These are phyloP conservation scores for Maudiozyma pseudohumilis DNA, from an alignment of 805 yeast genomes.

Conservation along the genomic window DNA sequence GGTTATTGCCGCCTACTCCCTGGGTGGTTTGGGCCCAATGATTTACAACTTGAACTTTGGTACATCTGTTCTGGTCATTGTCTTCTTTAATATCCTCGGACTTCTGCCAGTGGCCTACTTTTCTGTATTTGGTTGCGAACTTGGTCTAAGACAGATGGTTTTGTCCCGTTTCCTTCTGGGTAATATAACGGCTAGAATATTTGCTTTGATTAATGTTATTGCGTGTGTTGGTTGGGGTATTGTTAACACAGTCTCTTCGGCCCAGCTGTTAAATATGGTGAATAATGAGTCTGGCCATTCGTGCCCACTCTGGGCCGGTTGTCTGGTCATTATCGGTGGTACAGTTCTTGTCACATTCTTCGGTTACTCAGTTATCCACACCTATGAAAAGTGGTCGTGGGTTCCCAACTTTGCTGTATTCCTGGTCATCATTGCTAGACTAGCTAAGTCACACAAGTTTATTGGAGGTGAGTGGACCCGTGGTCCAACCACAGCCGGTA, in stretches of 20 bases:
- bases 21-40: constrained; percentile 63
- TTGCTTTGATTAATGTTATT: constrained; percentile 64
- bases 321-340: constrained; percentile 55
- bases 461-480: constrained; percentile 38
- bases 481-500: constrained; percentile 66
- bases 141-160: constrained; percentile 83
- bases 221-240: constrained; percentile 96
- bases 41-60: constrained; percentile 63
- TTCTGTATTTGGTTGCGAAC: constrained; percentile 72
- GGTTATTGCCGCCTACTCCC: constrained; percentile 73
- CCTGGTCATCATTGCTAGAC: constrained; percentile 66
- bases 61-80: constrained; percentile 53
- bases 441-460: constrained; percentile 58
- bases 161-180: constrained; percentile 72
- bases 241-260: constrained; percentile 81
- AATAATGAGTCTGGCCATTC: constrained; percentile 39
- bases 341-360: constrained; percentile 72
- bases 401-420: constrained; percentile 67
- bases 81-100: constrained; percentile 70
- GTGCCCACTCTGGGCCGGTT: constrained; percentile 87
- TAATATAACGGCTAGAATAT: constrained; percentile 60
- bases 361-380: constrained; percentile 75
- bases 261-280: constrained; percentile 70
- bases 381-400: constrained; percentile 81
- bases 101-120: constrained; percentile 69